A percentile compares a stretch with the other conserved stretches of the same genome.
These are phyloP conservation scores for Tricholoma sp. DNA, from an alignment of 768 basidiomycete species.

Conservation along the genomic window DNA sequence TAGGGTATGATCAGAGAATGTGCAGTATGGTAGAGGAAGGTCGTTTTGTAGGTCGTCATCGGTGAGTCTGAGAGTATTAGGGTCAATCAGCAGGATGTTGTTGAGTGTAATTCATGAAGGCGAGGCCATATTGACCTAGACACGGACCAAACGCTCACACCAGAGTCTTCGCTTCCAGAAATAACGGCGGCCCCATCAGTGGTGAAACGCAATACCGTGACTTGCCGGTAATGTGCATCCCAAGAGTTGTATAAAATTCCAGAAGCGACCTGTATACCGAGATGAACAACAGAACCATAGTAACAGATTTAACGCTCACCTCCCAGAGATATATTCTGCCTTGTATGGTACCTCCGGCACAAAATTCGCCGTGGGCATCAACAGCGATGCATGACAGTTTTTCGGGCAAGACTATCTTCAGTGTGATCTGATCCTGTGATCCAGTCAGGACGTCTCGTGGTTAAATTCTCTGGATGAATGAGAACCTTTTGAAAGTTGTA, in stretches of 20 bases:
- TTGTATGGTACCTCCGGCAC: conserved; percentile 82
- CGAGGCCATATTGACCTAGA: conserved; percentile 56
- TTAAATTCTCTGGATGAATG: conserved; percentile 8
- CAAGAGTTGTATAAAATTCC: conserved; percentile 89
- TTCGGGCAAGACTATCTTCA: conserved; percentile 87
- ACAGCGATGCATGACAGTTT: conserved; percentile 77
- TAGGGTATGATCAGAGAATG: conserved; percentile 87
- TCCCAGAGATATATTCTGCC: conserved; percentile 97
- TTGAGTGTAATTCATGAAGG: conserved; percentile 1
- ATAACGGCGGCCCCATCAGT: conserved; percentile 74
- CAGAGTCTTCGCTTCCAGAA: conserved; percentile 88
- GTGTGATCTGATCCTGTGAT: conserved; percentile 78
- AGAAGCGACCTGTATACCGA: conserved; percentile 66
- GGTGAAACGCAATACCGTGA: conserved; percentile 80
- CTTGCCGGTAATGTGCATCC: conserved; percentile 93
- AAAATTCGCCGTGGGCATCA: conserved; percentile 68
- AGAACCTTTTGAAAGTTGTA: conserved; percentile 91
- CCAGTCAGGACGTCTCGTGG: conserved; percentile 4
- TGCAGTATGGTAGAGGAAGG: conserved; percentile 69
- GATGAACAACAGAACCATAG: conserved; percentile 3
- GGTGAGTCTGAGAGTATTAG: conserved; percentile 50
- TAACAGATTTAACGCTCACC: conserved; percentile 43
- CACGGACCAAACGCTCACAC: conserved; percentile 84
- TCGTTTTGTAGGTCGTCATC: conserved; percentile 74
- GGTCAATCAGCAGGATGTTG: not conserved